Conservation (phyloP, 192 early-diverging fungal species). For the Lobosporangium transversale region DNA sequence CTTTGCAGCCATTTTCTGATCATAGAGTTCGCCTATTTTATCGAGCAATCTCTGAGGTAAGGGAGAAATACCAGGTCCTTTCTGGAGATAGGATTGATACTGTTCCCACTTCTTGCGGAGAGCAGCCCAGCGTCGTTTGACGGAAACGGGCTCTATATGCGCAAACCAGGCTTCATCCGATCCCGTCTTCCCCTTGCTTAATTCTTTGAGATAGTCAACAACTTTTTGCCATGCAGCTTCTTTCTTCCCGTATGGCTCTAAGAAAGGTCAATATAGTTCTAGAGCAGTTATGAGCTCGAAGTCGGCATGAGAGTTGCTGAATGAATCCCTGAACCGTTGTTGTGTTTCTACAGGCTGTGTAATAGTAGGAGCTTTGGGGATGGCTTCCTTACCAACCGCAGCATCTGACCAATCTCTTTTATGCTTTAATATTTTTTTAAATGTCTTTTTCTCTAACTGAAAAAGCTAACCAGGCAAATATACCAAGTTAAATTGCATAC, state of each 20-base stretch:
- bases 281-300: background rate
- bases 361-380: too few species aligned
- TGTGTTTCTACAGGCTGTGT: too few species aligned
- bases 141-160: background rate
- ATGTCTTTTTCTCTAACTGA: too few species aligned
- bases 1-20: background rate
- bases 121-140: background rate
- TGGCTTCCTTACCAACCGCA: too few species aligned
- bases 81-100: background rate
- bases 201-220: background rate
- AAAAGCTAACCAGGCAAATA: too few species aligned
- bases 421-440: too few species aligned
- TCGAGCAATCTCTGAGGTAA: too few species aligned
- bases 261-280: background rate
- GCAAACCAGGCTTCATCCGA: background rate
- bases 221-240: background rate
- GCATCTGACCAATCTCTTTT: too few species aligned
- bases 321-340: too few species aligned
- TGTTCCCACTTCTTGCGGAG: background rate
- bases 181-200: background rate
- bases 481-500: too few species aligned
- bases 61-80: background rate
- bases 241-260: background rate
- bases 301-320: too few species aligned
- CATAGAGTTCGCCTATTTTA: background rate